A percentile compares a stretch with the other conserved stretches of the same genome.
phyloP scores from a whole-genome alignment of 2,329 filamentous ascomycete species.

The Gremmenia infestans region DNA sequence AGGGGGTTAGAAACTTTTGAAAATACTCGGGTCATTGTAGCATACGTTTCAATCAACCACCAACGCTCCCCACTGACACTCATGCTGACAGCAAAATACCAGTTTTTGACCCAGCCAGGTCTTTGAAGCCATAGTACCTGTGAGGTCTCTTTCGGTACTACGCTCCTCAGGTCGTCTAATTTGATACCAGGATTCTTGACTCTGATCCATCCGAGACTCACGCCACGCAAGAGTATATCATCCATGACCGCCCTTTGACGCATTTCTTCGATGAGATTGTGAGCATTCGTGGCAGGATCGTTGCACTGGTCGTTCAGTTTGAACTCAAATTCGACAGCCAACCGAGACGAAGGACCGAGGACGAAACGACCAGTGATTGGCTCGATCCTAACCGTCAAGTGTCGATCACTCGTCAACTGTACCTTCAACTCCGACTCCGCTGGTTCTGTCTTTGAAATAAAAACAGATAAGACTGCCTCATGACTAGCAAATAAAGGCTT shows the following conservation, averaged over 20 bases:
- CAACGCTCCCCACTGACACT: slow-evolving; percentile 70
- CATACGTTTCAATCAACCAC: slow-evolving; percentile 65
- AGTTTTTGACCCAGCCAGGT: slow-evolving; percentile 64
- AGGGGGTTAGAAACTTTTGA: slow-evolving; percentile 26
- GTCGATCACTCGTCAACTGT: slow-evolving; percentile 60
- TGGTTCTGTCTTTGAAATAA: slow-evolving; percentile 56
- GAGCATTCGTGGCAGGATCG: slow-evolving; percentile 53
- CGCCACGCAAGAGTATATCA: slow-evolving; percentile 55
- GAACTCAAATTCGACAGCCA: slow-evolving; percentile 53
- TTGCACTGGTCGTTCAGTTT: slow-evolving; percentile 55
- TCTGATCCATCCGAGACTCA: slow-evolving; percentile 59
- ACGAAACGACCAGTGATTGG: slow-evolving; percentile 73
- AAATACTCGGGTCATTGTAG: not conserved
- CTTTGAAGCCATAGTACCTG: slow-evolving; percentile 66
- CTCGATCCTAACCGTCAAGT: slow-evolving; percentile 63
- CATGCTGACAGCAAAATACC: slow-evolving; percentile 68
- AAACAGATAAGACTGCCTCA: slow-evolving; percentile 53
- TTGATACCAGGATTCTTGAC: slow-evolving; percentile 38
- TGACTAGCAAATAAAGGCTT: slow-evolving; percentile 57
- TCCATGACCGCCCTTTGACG: slow-evolving; percentile 58
- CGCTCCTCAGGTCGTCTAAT: slow-evolving; percentile 51
- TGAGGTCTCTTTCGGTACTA: slow-evolving; percentile 56
- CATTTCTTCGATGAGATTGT: slow-evolving; percentile 53
- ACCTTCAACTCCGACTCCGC: slow-evolving; percentile 63
- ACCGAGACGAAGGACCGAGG: slow-evolving; percentile 58